Base-by-base conservation (phyloP, 2,329 filamentous ascomycete genomes). In the Neocucurbitaria cava region DNA sequence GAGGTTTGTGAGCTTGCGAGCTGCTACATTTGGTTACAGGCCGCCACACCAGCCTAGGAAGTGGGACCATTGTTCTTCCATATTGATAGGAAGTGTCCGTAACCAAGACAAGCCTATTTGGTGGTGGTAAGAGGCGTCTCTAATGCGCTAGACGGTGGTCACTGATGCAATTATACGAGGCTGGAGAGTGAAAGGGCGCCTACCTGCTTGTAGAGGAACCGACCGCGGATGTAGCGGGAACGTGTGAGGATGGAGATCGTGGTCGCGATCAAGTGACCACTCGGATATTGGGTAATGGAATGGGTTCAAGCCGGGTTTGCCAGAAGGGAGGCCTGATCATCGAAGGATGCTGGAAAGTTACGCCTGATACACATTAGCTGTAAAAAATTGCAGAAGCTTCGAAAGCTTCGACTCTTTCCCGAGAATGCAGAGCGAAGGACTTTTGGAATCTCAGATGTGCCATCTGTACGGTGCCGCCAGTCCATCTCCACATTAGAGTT, bases 401-500 rank as follows among this genome's bases (percentile, higher is more conserved):
- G n/a, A 11, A 8, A n/a, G n/a, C 10, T 5, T 39, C 18, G 36
- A 21, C 13, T 3, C 18, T 39, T 13, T 5, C 36, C 28, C 13
- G 23, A 23, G n/a, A 21, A 39, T 39, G 18, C 18, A 39, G n/a
- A 42, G 40, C 7, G 7, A 15, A 26, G 40, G 21, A 11, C 24
- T 43, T 43, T 10, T 5, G 24, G 23, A 43, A 43, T 20, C 5
- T 8, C 17, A 17, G n/a, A 18, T 28, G 3, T n/a, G 24, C 41
- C 23, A 3, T 17, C 11, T 28, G 17, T n/a, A 28, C 8, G 13
- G 48, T 41, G 40, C 47, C 39, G 21, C 47, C n/a, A 50, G 21
- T 41, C 40, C 39, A 35, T 6, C 36, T 51, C 42, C 42, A 51
- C 42, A 35, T 17, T 24, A 46, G 36, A 51, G 49, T 24, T 51